Percentiles rank a stretch among this genome's conserved stretches.
These are phyloP conservation scores for Cladophialophora psammophila DNA, from an alignment of 2,329 filamentous ascomycete genomes.

Conservation along the genomic window DNA sequence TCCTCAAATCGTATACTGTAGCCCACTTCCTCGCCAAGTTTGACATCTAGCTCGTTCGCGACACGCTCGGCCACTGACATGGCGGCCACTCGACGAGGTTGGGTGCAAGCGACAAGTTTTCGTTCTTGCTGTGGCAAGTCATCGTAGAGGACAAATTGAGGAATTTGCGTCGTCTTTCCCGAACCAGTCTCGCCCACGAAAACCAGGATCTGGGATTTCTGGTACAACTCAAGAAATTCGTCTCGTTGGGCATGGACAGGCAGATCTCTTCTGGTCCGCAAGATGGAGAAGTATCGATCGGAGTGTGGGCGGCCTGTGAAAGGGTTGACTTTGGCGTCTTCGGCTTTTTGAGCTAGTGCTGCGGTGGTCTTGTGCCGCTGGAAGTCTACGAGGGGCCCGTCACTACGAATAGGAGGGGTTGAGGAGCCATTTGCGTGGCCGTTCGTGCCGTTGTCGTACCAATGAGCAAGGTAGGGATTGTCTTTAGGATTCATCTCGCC, in stretches of 20 bases:
- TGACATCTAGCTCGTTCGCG: slow-evolving; percentile 93
- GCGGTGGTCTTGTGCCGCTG: slow-evolving; percentile 82
- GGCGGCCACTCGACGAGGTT: slow-evolving; percentile 95
- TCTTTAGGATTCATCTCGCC: slow-evolving; percentile 60
- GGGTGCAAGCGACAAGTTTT: slow-evolving; percentile 96
- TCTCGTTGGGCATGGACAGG: slow-evolving; percentile 92
- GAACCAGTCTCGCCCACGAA: slow-evolving; percentile 99
- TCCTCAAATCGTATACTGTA: slow-evolving; percentile 99
- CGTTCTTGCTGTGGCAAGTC: slow-evolving; percentile 84
- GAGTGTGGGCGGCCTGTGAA: slow-evolving; percentile 83
- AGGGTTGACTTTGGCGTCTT: slow-evolving; percentile 82
- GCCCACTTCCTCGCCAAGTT: slow-evolving; percentile 90
- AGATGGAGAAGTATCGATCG: slow-evolving; percentile 85
- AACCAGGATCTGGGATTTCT: slow-evolving; percentile 92
- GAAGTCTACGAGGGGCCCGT: slow-evolving; percentile 69
- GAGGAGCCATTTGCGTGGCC: slow-evolving; percentile 46
- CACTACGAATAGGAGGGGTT: slow-evolving; percentile 47
- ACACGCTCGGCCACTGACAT: slow-evolving; percentile 99
- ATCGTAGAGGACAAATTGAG: slow-evolving; percentile 97
- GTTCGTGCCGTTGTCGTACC: slow-evolving; percentile 65
- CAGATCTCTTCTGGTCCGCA: slow-evolving; percentile 81
- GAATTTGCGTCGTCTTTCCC: slow-evolving; percentile 98
- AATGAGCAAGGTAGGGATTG: slow-evolving; percentile 93
- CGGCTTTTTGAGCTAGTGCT: slow-evolving; percentile 72
- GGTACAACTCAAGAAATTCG: slow-evolving; percentile 93